Conservation (phyloP, 2,329 filamentous ascomycete genomes). For the Pezicula neosporulosa region DNA sequence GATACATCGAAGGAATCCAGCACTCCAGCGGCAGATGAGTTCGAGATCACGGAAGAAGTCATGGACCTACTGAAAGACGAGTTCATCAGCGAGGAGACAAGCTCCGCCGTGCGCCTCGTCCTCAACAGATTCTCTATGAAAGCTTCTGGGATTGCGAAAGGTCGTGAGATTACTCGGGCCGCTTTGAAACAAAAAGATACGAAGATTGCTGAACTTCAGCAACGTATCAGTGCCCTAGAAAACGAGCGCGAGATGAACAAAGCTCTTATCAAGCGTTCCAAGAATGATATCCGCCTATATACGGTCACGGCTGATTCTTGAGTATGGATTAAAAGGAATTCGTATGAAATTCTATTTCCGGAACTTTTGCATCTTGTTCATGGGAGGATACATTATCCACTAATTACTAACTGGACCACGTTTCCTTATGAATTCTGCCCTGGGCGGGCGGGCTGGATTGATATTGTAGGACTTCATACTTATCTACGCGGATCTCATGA, state of each 20-base stretch:
- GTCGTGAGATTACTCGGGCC: constrained; percentile 62
- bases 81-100: constrained; percentile 34
- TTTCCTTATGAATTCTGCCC: too few species aligned
- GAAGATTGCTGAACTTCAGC: constrained; percentile 61
- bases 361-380: too few species aligned
- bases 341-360: too few species aligned
- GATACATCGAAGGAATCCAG: constrained; percentile 5
- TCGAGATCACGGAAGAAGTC: constrained; percentile 43
- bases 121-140: constrained; percentile 55
- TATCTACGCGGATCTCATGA: too few species aligned
- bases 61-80: constrained; percentile 45
- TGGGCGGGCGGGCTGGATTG: too few species aligned
- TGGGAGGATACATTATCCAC: too few species aligned
- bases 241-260: constrained; percentile 51
- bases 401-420: too few species aligned
- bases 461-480: too few species aligned
- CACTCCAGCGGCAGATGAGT: constrained; percentile 11
- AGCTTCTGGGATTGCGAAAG: constrained; percentile 57
- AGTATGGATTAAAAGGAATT: too few species aligned
- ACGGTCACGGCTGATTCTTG: background rate
- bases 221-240: constrained; percentile 57
- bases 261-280: constrained; percentile 31
- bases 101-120: constrained; percentile 36
- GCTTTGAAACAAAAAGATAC: constrained; percentile 62
- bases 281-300: background rate